Percentiles rank a stretch among this genome's conserved stretches.
Conservation (phyloP, 1,284 basidiomycete species). For the Leccinum holopus region DNA sequence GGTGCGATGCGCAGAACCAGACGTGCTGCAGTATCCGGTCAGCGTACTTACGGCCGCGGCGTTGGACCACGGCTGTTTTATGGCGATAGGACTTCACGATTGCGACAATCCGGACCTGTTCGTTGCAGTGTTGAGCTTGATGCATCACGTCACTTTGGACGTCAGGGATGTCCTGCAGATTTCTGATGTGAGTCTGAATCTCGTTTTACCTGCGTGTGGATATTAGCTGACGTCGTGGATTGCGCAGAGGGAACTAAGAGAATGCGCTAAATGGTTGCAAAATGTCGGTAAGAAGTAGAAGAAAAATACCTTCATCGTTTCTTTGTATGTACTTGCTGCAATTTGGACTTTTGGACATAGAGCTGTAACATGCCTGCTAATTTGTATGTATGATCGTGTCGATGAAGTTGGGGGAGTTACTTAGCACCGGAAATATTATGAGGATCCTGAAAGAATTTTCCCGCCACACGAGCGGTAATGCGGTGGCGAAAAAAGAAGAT, state of each 20-base stretch:
- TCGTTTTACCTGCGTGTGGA: background rate
- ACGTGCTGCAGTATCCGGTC: constrained; percentile 50
- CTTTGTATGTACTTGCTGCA: background rate
- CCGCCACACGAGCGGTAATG: background rate
- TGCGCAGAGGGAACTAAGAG: constrained; percentile 27
- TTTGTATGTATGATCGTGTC: constrained; percentile 14
- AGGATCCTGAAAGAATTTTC: constrained; percentile 34
- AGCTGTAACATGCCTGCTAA: constrained; percentile 6
- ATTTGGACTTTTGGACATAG: background rate
- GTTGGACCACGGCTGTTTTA: constrained; percentile 44
- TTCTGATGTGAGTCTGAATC: constrained; percentile 38
- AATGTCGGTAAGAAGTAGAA: constrained; percentile 3
- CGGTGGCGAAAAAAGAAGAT: constrained; percentile 37
- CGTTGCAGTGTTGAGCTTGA: constrained; percentile 35
- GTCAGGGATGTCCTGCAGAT: constrained; percentile 43
- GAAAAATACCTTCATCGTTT: too few relatives aligned
- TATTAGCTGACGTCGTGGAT: constrained; percentile 2
- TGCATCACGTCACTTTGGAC: constrained; percentile 45
- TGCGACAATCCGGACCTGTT: constrained; percentile 8
- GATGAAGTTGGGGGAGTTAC: constrained; percentile 26
- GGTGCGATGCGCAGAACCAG: constrained; percentile 39
- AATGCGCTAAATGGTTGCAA: constrained; percentile 27
- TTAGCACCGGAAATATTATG: too few relatives aligned
- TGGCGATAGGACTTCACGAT: constrained; percentile 39
- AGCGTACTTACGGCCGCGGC: constrained; percentile 52